Evolutionary conservation across 2,329 filamentous ascomycete species (phyloP).

Genomic region (Alternaria gansuensis): DNA sequence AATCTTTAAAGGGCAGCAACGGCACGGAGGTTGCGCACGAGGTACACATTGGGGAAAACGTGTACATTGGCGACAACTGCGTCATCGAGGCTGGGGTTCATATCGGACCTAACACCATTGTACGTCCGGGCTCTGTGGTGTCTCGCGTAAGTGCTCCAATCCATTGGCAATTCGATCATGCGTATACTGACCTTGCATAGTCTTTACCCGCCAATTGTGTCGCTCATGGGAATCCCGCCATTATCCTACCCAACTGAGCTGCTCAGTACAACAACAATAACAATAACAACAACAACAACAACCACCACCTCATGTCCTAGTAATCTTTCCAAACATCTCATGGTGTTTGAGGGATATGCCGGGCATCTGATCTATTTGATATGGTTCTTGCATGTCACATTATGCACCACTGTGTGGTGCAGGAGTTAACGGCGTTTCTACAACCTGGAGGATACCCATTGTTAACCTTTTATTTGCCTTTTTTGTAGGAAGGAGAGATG

Average conservation of each 20-base stretch:
- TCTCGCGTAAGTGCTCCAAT: constrained; percentile 58
- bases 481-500: constrained; percentile 3
- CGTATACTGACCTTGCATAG: constrained; percentile 42
- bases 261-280: constrained; percentile 23
- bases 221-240: constrained; percentile 59
- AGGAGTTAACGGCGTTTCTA: constrained; percentile 24
- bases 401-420: constrained; percentile 21
- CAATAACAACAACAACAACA: no score
- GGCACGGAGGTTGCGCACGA: constrained; percentile 74
- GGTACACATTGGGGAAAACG: constrained; percentile 79
- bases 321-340: not conserved
- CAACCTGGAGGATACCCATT: constrained; percentile 32
- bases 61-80: constrained; percentile 70
- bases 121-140: constrained; percentile 65
- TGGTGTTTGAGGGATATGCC: not conserved
- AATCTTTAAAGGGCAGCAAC: constrained; percentile 75
- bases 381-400: constrained; percentile 17
- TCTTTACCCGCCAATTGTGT: constrained; percentile 59
- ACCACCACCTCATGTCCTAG: not conserved
- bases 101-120: constrained; percentile 63
- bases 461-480: constrained; percentile 15
- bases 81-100: constrained; percentile 67
- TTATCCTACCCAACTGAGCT: constrained; percentile 34
- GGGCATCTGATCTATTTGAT: constrained; percentile 1
- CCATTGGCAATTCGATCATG: not conserved